Conservation (phyloP, 768 basidiomycete genomes). For the Boletus subcaerulescens region DNA sequence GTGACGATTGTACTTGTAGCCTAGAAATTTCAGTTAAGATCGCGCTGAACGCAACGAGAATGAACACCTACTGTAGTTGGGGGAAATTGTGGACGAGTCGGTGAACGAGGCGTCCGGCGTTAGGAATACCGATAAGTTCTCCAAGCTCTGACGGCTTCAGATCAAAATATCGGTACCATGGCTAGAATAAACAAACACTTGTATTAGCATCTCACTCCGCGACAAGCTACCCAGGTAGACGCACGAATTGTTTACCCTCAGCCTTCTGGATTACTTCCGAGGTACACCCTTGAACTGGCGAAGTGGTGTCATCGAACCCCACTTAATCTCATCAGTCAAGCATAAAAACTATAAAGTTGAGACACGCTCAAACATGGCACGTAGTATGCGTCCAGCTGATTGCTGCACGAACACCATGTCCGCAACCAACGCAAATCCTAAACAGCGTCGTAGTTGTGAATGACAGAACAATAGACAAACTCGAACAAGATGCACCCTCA, state of each 20-base stretch:
- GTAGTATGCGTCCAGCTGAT: constrained; percentile 43
- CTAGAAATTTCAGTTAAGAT: constrained; percentile 33
- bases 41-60: background rate
- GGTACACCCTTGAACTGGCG: constrained; percentile 95
- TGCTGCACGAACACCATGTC: constrained; percentile 96
- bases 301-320: constrained; percentile 96
- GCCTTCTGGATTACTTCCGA: constrained; percentile 82
- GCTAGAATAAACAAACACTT: constrained; percentile 39
- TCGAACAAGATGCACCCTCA: constrained; percentile 22
- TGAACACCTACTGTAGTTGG: constrained; percentile 68
- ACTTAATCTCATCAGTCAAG: constrained; percentile 48
- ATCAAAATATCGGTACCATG: constrained; percentile 98
- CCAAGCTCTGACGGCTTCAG: constrained; percentile 78
- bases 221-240: constrained; percentile 24
- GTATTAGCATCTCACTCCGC: background rate
- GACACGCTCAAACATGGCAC: constrained; percentile 23
- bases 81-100: constrained; percentile 95
- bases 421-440: constrained; percentile 3
- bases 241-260: constrained; percentile 95
- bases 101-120: constrained; percentile 89
- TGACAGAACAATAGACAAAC: background rate
- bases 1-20: constrained; percentile 93
- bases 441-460: background rate
- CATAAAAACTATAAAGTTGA: background rate
- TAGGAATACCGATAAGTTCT: constrained; percentile 72